phyloP scores from a whole-genome alignment of 176 grass and related monocot genomes.

The Calamus simplicifolius region DNA sequence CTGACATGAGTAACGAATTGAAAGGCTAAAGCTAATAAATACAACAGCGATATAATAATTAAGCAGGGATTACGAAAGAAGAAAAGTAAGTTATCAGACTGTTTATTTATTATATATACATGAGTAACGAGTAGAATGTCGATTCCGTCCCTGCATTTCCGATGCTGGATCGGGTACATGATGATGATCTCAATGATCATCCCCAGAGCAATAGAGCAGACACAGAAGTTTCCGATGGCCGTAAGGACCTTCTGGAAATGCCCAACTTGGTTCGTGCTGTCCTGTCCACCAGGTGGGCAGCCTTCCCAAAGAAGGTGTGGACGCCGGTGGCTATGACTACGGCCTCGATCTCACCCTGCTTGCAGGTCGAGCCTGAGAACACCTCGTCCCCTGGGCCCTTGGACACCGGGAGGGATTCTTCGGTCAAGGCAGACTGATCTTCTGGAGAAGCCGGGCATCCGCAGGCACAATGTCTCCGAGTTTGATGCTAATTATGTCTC shows the following conservation, averaged over 20 bases:
- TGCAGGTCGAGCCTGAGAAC: slow-evolving; percentile 24
- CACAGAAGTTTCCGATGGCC: slow-evolving; percentile 21
- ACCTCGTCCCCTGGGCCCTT: slow-evolving; percentile 21
- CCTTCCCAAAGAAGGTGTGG: slow-evolving; percentile 28
- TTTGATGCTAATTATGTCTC: no score
- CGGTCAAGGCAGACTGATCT: slow-evolving; percentile 21
- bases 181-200: slow-evolving; percentile 18
- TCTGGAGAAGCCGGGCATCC: slow-evolving; percentile 9
- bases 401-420: slow-evolving; percentile 14
- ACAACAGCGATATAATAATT: no score
- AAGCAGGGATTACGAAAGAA: no score
- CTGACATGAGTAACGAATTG: no score
- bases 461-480: no score
- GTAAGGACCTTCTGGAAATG: slow-evolving; percentile 23
- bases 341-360: slow-evolving; percentile 25
- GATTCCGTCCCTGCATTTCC: background rate
- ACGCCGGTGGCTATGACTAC: slow-evolving; percentile 24
- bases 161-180: slow-evolving; percentile 24
- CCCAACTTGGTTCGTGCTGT: slow-evolving; percentile 23
- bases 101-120: background rate
- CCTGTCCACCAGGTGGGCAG: slow-evolving; percentile 25
- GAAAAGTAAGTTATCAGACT: no score
- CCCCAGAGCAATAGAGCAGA: slow-evolving; percentile 16
- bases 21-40: no score
- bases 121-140: background rate